phyloP scores from a whole-genome alignment of 225 moss, liverwort and hornwort species.

The Anthoceros angustus region DNA sequence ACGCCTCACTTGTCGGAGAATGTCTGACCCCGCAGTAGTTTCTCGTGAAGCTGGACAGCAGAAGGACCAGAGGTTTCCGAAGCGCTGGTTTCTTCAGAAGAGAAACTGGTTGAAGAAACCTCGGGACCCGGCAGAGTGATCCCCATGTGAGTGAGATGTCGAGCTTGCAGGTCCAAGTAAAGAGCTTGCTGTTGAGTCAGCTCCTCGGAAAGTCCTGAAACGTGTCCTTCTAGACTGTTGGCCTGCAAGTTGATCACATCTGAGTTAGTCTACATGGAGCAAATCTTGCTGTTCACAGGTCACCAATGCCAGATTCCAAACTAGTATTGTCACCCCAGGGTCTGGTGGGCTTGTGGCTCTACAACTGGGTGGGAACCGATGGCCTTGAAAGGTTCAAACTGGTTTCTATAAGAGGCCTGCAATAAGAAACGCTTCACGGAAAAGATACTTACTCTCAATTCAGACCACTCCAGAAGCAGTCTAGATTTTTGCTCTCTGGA shows the following conservation, averaged over 20 bases:
- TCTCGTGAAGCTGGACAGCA: no score
- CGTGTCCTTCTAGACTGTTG: background rate
- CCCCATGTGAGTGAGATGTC: background rate
- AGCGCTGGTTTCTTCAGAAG: background rate
- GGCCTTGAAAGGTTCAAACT: background rate
- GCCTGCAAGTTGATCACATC: background rate
- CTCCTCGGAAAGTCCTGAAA: background rate
- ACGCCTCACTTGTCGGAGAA: no score
- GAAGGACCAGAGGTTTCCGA: no score
- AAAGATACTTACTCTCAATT: background rate
- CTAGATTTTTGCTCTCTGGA: background rate
- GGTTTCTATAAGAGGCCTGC: background rate
- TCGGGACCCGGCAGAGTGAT: background rate
- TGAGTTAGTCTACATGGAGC: no score
- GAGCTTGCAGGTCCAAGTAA: background rate
- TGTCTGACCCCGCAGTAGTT: no score
- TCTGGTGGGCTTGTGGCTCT: no score
- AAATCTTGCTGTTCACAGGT: no score
- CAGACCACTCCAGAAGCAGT: constrained; percentile 4
- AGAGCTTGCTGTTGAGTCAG: background rate
- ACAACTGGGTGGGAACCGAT: no score
- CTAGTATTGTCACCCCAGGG: no score
- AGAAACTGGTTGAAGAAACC: background rate
- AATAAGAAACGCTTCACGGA: background rate
- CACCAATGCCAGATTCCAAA: no score